Conservation (phyloP, 306 rosid species). For the Macrotyloma uniflorum region DNA sequence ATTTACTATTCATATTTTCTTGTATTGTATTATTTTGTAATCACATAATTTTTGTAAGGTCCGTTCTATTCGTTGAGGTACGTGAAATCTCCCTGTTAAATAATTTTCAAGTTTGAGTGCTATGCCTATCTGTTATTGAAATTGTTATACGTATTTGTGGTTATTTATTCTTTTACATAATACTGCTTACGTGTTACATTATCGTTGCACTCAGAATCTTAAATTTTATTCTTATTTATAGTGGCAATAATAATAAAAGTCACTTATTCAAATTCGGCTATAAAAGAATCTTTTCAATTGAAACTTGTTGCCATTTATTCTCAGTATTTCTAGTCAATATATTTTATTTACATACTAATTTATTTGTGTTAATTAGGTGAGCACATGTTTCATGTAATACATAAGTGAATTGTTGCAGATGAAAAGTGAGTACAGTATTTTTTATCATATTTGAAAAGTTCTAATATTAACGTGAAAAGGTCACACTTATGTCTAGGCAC, state of each 20-base stretch:
- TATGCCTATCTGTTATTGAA: constrained; percentile 13
- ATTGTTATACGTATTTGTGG: not conserved
- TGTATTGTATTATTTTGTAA: constrained; percentile 41
- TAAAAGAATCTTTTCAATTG: too few species aligned
- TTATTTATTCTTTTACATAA: not conserved
- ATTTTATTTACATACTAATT: too few species aligned
- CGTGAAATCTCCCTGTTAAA: constrained; percentile 13
- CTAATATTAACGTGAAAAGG: too few species aligned
- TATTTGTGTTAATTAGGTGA: too few species aligned
- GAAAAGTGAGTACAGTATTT: too few species aligned
- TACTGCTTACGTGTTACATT: not conserved
- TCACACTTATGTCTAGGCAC: too few species aligned
- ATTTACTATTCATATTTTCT: not conserved
- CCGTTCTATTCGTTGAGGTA: constrained; percentile 11
- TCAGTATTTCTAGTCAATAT: too few species aligned
- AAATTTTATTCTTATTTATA: not conserved
- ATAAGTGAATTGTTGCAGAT: too few species aligned
- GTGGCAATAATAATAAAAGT: not conserved
- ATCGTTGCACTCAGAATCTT: not conserved
- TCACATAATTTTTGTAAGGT: constrained; percentile 27
- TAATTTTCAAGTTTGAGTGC: constrained; percentile 2
- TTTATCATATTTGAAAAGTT: too few species aligned
- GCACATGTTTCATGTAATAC: too few species aligned
- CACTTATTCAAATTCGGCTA: too few species aligned
- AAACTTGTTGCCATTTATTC: too few species aligned